These are phyloP conservation scores for Lodderomyces elongisporus DNA, from an alignment of 1,139 yeast genomes.

Conservation along the genomic window DNA sequence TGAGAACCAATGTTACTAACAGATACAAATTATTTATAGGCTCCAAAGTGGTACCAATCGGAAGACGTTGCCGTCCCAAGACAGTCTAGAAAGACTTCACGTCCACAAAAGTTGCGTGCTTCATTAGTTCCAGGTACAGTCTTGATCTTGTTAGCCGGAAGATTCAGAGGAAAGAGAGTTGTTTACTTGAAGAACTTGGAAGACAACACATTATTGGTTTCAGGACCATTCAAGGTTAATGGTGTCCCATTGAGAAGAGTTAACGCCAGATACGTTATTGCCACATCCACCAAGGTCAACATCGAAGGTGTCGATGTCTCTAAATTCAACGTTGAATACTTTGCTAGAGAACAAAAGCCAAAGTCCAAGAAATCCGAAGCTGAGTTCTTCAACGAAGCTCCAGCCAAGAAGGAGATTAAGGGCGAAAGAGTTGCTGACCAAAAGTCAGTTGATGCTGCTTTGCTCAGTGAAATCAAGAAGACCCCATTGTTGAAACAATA, in stretches of 20 bases:
- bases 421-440: constrained; percentile 98
- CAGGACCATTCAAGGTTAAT: constrained; percentile 99
- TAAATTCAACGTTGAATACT: constrained; percentile 94
- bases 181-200: constrained; percentile 96
- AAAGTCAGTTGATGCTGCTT: constrained; percentile 92
- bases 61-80: constrained; percentile 87
- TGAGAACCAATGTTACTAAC: too few relatives aligned
- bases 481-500: constrained; percentile 97
- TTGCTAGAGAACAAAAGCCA: constrained; percentile 90
- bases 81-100: constrained; percentile 84
- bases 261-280: constrained; percentile 97
- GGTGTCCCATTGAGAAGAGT: constrained; percentile 99
- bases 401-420: constrained; percentile 82
- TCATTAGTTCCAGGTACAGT: constrained; percentile 99
- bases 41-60: constrained; percentile 95
- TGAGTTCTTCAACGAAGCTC: constrained; percentile 88
- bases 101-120: constrained; percentile 95
- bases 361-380: constrained; percentile 84
- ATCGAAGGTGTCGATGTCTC: constrained; percentile 79
- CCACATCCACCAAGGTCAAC: constrained; percentile 90
- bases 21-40: constrained; percentile 44
- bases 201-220: constrained; percentile 96
- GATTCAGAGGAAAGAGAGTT: constrained; percentile 99
- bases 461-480: constrained; percentile 92
- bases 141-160: constrained; percentile 96